A percentile compares a stretch with the other conserved stretches of the same genome.
phyloP scores from a whole-genome alignment of 352 stramenopile species.

The Phytophthora multivora region DNA sequence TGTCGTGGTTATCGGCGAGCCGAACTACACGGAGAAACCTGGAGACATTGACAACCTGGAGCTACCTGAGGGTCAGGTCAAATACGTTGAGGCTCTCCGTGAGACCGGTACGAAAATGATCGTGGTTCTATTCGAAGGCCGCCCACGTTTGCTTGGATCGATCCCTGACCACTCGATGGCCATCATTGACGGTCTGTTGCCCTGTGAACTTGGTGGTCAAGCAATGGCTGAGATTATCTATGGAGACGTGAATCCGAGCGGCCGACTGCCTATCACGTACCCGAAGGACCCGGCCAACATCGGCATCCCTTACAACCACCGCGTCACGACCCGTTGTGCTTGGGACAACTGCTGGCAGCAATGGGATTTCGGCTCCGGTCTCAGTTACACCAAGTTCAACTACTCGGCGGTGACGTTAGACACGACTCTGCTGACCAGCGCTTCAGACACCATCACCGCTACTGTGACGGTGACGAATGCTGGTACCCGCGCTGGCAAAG shows the following conservation, averaged over 20 bases:
- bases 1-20: conserved; percentile 76
- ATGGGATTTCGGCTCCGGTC: conserved; percentile 67
- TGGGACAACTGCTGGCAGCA: conserved; percentile 49
- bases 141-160: conserved; percentile 67
- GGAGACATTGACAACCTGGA: conserved; percentile 81
- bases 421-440: conserved; percentile 39
- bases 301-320: conserved; percentile 76
- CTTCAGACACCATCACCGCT: conserved; percentile 15
- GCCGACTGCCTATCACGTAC: conserved; percentile 82
- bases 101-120: conserved; percentile 75
- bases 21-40: conserved; percentile 79
- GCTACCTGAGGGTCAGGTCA: conserved; percentile 64
- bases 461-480: conserved; percentile 75
- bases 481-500: conserved; percentile 55
- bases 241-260: conserved; percentile 77
- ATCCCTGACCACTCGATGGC: conserved; percentile 56
- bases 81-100: conserved; percentile 71
- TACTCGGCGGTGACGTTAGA: conserved; percentile 51
- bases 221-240: conserved; percentile 85
- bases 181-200: conserved; percentile 77
- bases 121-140: conserved; percentile 75
- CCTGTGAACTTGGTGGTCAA: conserved; percentile 74
- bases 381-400: conserved; percentile 72
- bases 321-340: conserved; percentile 49
- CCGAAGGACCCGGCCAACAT: conserved; percentile 59